Evolutionary conservation across 139 green algal genomes (phyloP).

Genomic region (Ostreobium quekettii): DNA sequence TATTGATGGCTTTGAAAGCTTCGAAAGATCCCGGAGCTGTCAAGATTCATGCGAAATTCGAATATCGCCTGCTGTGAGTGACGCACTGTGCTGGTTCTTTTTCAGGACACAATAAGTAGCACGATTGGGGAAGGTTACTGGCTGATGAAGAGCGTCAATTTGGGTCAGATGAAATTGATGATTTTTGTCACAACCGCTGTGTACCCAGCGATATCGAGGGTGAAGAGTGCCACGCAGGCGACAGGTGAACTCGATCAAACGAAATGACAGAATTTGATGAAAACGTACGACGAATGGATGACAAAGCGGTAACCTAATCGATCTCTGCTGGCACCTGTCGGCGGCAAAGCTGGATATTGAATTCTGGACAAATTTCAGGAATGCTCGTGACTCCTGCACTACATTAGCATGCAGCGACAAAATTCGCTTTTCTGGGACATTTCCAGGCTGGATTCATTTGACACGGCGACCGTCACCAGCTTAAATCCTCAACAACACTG

Average conservation of each 20-base stretch:
- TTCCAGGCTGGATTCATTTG: no score
- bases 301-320: not conserved
- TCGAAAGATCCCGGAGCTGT: no score
- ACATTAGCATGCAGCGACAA: no score
- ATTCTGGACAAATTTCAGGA: constrained; percentile 1
- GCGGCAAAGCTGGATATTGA: not conserved
- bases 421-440: no score
- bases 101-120: constrained; percentile 20
- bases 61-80: no score
- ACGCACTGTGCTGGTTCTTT: no score
- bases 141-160: constrained; percentile 35
- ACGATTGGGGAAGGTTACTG: constrained; percentile 21
- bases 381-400: not conserved
- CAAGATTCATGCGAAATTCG: no score
- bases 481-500: no score
- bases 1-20: no score
- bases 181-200: constrained; percentile 43
- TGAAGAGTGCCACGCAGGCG: constrained; percentile 10
- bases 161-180: constrained; percentile 55
- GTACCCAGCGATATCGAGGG: constrained; percentile 22
- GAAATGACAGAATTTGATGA: not conserved
- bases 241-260: not conserved
- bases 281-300: not conserved
- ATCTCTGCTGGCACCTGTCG: no score
- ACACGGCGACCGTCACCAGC: no score